Conservation (phyloP, 129 eudicot genomes). For the Silybum marianum region DNA sequence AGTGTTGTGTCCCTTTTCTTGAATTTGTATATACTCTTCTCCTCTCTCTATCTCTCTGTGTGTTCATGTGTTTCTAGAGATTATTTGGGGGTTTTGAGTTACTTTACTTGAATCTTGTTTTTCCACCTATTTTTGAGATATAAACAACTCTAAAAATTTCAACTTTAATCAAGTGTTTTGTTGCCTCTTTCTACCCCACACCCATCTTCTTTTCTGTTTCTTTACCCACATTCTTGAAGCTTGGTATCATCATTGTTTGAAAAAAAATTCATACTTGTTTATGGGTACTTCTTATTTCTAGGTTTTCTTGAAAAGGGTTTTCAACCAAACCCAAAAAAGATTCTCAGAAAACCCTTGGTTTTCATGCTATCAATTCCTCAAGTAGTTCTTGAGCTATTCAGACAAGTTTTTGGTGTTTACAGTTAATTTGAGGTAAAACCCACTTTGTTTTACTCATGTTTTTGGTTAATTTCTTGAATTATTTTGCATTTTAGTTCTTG, state of each 20-base stretch:
- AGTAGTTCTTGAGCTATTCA: slow-evolving; percentile 15
- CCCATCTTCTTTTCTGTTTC: slow-evolving; percentile 21
- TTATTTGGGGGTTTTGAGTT: slow-evolving; percentile 7
- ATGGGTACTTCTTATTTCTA: slow-evolving; percentile 20
- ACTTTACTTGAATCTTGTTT: slow-evolving; percentile 29
- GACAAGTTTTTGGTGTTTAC: slow-evolving; percentile 23
- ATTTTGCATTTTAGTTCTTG: slow-evolving; percentile 3
- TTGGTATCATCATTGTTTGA: slow-evolving; percentile 47
- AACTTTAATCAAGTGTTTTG: slow-evolving; percentile 39
- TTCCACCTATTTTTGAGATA: slow-evolving; percentile 30
- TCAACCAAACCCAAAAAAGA: slow-evolving; percentile 9
- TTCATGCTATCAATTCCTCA: slow-evolving; percentile 1
- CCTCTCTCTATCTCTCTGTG: slow-evolving; percentile 6
- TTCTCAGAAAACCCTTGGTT: slow-evolving; percentile 12
- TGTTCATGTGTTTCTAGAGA: slow-evolving; percentile 16
- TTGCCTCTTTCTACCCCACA: slow-evolving; percentile 37
- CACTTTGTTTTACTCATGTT: slow-evolving; percentile 25
- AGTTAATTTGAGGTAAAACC: slow-evolving; percentile 34
- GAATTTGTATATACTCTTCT: slow-evolving; percentile 30
- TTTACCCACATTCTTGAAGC: slow-evolving; percentile 43
- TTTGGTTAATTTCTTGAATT: slow-evolving; percentile 24
- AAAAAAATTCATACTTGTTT: slow-evolving; percentile 16
- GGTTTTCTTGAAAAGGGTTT: slow-evolving; percentile 25
- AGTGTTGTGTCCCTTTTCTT: slow-evolving; percentile 34
- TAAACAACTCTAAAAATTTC: slow-evolving; percentile 24